Conservation (phyloP, 2,329 filamentous ascomycete genomes). For the Botrytis sinoallii region DNA sequence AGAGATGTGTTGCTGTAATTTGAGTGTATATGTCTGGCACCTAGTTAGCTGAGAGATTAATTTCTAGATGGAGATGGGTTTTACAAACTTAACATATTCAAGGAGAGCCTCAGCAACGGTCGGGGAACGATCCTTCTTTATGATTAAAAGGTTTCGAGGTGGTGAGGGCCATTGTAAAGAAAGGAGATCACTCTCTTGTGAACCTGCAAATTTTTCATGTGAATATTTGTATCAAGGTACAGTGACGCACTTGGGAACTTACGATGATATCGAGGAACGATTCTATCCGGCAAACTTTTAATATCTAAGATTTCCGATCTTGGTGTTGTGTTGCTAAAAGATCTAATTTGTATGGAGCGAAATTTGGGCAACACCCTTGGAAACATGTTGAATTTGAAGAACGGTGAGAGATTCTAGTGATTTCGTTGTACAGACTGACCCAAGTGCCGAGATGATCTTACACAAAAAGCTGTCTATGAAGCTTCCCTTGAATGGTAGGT, state of each 20-base stretch:
- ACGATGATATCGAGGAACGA: slow-evolving; percentile 63
- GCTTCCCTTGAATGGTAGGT: neutral
- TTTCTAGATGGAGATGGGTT: neutral
- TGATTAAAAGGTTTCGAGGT: slow-evolving; percentile 65
- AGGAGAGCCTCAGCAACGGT: slow-evolving; percentile 39
- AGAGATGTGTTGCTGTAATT: slow-evolving; percentile 81
- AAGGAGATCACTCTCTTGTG: slow-evolving; percentile 56
- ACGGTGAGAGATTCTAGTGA: neutral
- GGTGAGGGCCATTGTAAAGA: slow-evolving; percentile 65
- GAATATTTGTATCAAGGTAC: slow-evolving; percentile 33
- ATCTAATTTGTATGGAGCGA: slow-evolving; percentile 24
- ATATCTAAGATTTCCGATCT: slow-evolving; percentile 50
- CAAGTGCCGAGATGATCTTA: slow-evolving; percentile 2
- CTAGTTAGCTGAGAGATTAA: slow-evolving; percentile 19
- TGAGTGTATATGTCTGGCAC: slow-evolving; percentile 63
- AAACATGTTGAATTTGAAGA: slow-evolving; percentile 25
- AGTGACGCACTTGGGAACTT: slow-evolving; percentile 32
- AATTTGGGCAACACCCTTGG: slow-evolving; percentile 20
- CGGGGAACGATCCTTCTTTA: slow-evolving; percentile 60
- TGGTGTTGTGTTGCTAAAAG: slow-evolving; percentile 49
- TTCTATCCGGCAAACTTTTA: slow-evolving; percentile 50
- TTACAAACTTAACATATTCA: slow-evolving; percentile 39
- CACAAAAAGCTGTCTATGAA: neutral
- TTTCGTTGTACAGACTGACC: neutral
- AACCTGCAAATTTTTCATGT: slow-evolving; percentile 47